Base-by-base conservation (phyloP, 2,329 filamentous ascomycete genomes). In the Westerdykella sp. region DNA sequence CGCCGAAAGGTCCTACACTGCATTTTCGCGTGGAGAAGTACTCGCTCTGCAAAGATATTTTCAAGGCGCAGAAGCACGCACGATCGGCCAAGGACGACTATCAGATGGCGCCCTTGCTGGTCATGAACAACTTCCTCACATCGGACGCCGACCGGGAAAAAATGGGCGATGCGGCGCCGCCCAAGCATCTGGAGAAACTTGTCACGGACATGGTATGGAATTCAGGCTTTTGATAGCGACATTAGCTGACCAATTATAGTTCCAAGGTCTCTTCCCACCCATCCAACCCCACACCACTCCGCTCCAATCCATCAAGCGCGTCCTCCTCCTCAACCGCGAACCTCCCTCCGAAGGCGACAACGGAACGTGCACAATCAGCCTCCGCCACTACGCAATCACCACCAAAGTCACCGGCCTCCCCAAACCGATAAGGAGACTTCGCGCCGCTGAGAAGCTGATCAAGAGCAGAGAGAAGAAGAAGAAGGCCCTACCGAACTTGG, bases 51-150 rank as follows among this genome's bases (percentile, higher is more conserved):
- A 95, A 93, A 67, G 93, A 98, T 65, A 83, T 98, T 3, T 79
- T 85, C 56, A 85, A 81, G 62, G 82, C 87, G 12, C 81, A 94
- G 71, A 88, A 85, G 67, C 85, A 88, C 55, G 88, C 91, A 7
- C 81, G 83, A 61, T 85, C 84, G 38, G 87, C 85, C 50, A 91
- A 60, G 37, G 60, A 91, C 64, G 88, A 95, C 65, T 95, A 87
- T 59, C 75, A 85, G 44, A 88, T 83, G 35, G 83, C 93, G 6
- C 93, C 93, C 49, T 70, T 97, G 72, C 78, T 98, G 36, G 93
- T 98, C 53, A 97, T 98, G 93, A 98, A 98, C 72, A 96, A 95
- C 68, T 95, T 98, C 68, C 79, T 80, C 32, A 84, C 82, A 3
- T 77, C 84, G 22, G 74, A 75, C 15, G 43, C 51, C 6, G 54